Evolutionary conservation across 768 basidiomycete genomes (phyloP).

Genomic region (Pleurotus giganteus): DNA sequence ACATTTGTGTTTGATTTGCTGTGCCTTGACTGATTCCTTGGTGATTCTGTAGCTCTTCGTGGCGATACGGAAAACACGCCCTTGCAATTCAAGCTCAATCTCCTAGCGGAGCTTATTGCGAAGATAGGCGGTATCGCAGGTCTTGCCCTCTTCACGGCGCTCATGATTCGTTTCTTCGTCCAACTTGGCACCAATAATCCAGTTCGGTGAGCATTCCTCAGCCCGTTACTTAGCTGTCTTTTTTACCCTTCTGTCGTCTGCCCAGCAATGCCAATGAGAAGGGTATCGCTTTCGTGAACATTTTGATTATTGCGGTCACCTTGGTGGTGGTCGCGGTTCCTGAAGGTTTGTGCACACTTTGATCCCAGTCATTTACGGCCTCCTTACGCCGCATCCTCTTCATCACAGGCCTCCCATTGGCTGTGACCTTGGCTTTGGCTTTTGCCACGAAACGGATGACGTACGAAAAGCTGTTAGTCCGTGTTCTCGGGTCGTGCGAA

Average conservation of each 20-base stretch:
- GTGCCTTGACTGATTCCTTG: conserved; percentile 6
- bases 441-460: conserved; percentile 99
- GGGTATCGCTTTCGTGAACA: conserved; percentile 88
- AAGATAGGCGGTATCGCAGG: conserved; percentile 86
- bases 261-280: conserved; percentile 71
- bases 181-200: conserved; percentile 68
- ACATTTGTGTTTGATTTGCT: conserved; percentile 5
- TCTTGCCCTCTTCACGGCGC: conserved; percentile 71
- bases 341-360: conserved; percentile 31
- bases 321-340: conserved; percentile 53
- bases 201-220: conserved; percentile 38
- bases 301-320: conserved; percentile 93
- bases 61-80: conserved; percentile 89
- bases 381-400: conserved; percentile 5
- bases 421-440: conserved; percentile 80
- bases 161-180: conserved; percentile 96
- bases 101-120: conserved; percentile 93
- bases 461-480: conserved; percentile 89
- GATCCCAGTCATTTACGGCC: background rate
- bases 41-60: conserved; percentile 61
- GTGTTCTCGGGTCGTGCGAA: conserved; percentile 94
- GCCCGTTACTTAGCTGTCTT: background rate
- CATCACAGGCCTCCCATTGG: conserved; percentile 77
- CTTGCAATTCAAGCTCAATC: conserved; percentile 89
- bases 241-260: background rate